Evolutionary conservation across 192 early-diverging fungal genomes (phyloP).

Genomic region (Coemansia sp.): DNA sequence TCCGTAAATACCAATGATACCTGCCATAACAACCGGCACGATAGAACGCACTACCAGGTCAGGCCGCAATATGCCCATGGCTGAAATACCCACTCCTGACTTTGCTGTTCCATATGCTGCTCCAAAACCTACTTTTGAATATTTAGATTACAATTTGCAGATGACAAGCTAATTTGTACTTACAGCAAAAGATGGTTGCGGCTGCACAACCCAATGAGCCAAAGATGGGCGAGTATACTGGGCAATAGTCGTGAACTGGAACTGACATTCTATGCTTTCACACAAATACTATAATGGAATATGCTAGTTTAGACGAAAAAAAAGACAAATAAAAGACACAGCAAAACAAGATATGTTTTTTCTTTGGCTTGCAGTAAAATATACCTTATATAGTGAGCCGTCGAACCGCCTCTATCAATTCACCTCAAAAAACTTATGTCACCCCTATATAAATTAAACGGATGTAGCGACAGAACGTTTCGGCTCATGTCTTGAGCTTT

Average conservation of each 20-base stretch:
- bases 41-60: slow-evolving; percentile 85
- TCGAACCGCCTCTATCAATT: no score
- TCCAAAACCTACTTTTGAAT: slow-evolving; percentile 66
- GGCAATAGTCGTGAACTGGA: slow-evolving; percentile 63
- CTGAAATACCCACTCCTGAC: slow-evolving; percentile 84
- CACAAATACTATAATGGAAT: not conserved
- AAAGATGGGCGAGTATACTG: slow-evolving; percentile 93
- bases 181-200: slow-evolving; percentile 89
- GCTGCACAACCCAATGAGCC: slow-evolving; percentile 87
- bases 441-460: not conserved
- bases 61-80: slow-evolving; percentile 82
- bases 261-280: slow-evolving; percentile 29
- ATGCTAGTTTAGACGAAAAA: not conserved
- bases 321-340: not conserved
- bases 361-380: no score
- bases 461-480: slow-evolving; percentile 15
- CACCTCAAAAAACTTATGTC: not conserved
- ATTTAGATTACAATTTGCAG: not conserved
- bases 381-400: no score
- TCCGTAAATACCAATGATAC: slow-evolving; percentile 99
- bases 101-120: slow-evolving; percentile 92
- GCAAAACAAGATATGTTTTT: not conserved
- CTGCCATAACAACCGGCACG: slow-evolving; percentile 95
- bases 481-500: not conserved
- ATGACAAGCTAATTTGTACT: slow-evolving; percentile 25